Evolutionary conservation across 768 basidiomycete genomes (phyloP), one percentile per base, ranked within the genome.

Genomic region (Flagelloscypha sp.): DNA sequence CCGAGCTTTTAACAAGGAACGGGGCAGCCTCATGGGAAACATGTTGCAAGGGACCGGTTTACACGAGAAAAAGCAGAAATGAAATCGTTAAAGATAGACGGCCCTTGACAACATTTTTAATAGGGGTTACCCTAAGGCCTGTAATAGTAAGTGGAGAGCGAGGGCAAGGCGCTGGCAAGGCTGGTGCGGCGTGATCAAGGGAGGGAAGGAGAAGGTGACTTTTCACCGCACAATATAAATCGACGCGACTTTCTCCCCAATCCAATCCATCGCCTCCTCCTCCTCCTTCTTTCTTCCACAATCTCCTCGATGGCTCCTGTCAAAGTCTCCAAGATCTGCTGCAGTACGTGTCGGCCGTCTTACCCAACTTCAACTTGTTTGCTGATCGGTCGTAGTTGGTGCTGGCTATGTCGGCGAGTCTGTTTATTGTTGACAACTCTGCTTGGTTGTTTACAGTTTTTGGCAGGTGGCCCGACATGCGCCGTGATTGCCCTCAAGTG

Each of bases 401-500:
- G 85, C 86, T 56, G 88, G 90, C 53, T 95, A 95, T 56, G 92
- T 95, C 56, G 92, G 89, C 88, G 47, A 56, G 80, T 47, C 28
- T 16, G 21, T 33, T 32, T 30, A 36, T 12, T 24, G 13, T 27
- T 27, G 23, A 22, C 30, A 15, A 16, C 35, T 36, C 45, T 50
- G 24, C 46, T 28, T 6, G 24, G 41, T 37, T 41, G 38, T 51
- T 38, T 43, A 34, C 17, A 35, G 30, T 41, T 24, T 40, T 28
- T 10, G 30, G 10, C 46, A 92, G 89, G 90, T 54, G 92, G 92
- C 22, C 92, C 92, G 17, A 97, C 92, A 28, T 94, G 90, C 55
- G 85, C 92, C 30, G 90, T 95, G 53, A 88, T 95, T 48, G 90
- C 90, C 13, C 68, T 86, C 47, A 92, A 88, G 59, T 94, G 90